These are phyloP conservation scores for Dendrobium nobile DNA, from an alignment of 106 monocot genomes.

Conservation along the genomic window DNA sequence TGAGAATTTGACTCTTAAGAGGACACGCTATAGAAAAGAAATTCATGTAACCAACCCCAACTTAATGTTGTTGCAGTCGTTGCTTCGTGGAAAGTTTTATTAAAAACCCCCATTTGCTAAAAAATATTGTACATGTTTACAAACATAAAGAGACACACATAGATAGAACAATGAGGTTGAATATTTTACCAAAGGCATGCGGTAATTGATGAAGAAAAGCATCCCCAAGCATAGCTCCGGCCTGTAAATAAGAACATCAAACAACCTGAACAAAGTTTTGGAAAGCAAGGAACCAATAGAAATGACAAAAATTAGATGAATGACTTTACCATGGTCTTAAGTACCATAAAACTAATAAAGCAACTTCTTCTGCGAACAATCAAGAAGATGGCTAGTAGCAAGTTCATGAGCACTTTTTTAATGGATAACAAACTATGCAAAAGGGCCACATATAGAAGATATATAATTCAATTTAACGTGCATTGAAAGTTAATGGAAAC, in stretches of 20 bases:
- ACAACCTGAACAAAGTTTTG: neutral
- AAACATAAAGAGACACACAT: neutral
- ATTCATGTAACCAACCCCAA: no score
- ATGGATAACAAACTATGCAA: neutral
- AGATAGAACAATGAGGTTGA: neutral
- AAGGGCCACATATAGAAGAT: neutral
- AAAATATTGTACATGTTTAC: no score
- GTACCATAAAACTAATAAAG: neutral
- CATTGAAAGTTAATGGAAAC: neutral
- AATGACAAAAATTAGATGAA: neutral
- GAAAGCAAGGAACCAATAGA: neutral
- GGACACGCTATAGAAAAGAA: no score
- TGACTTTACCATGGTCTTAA: neutral
- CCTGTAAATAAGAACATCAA: slow-evolving; percentile 34
- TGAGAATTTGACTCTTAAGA: no score
- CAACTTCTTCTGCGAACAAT: neutral
- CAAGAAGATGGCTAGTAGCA: neutral
- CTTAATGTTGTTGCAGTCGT: no score
- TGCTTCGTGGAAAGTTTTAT: no score
- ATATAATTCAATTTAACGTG: neutral
- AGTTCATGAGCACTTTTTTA: neutral
- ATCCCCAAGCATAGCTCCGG: slow-evolving; percentile 99
- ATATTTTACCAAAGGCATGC: slow-evolving; percentile 75
- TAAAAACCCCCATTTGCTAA: no score
- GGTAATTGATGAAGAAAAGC: slow-evolving; percentile 99